Percentiles rank a stretch among this genome's conserved stretches.
Conservation (phyloP, 2,329 filamentous ascomycete species). For the Claviceps humidiphila region DNA sequence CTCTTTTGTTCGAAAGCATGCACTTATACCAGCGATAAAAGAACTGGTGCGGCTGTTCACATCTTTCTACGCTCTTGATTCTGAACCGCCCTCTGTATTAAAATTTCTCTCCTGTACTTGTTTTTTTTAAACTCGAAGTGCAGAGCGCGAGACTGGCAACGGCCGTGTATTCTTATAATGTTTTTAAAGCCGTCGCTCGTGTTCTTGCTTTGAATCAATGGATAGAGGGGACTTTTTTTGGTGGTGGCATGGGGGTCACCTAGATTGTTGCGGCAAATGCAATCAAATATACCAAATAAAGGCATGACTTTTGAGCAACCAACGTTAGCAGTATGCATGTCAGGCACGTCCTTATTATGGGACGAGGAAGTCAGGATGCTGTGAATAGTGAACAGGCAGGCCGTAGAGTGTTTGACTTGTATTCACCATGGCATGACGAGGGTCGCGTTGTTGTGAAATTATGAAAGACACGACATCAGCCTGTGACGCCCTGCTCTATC, state of each 20-base stretch:
- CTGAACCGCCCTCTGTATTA: background rate
- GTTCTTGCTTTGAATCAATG: background rate
- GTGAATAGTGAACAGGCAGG: background rate
- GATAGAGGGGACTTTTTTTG: background rate
- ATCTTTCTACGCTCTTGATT: background rate
- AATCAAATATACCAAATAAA: slow-evolving; percentile 7
- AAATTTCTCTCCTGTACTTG: background rate
- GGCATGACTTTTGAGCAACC: background rate
- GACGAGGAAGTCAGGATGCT: background rate
- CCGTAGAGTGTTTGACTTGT: background rate
- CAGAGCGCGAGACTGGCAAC: background rate
- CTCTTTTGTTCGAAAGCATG: background rate
- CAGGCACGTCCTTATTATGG: background rate
- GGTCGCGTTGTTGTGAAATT: background rate
- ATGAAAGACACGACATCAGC: background rate
- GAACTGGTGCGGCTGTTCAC: background rate
- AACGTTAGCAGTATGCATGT: background rate
- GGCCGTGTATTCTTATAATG: too few species aligned
- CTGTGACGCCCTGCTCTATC: background rate
- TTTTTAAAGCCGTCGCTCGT: background rate
- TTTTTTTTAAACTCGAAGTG: background rate
- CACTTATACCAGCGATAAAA: background rate
- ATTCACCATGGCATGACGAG: background rate
- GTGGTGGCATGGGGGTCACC: background rate
- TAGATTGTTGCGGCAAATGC: slow-evolving; percentile 12